Percentiles rank a stretch among this genome's conserved stretches.
phyloP scores from a whole-genome alignment of 352 stramenopile genomes.

The Phytophthora pisi region DNA sequence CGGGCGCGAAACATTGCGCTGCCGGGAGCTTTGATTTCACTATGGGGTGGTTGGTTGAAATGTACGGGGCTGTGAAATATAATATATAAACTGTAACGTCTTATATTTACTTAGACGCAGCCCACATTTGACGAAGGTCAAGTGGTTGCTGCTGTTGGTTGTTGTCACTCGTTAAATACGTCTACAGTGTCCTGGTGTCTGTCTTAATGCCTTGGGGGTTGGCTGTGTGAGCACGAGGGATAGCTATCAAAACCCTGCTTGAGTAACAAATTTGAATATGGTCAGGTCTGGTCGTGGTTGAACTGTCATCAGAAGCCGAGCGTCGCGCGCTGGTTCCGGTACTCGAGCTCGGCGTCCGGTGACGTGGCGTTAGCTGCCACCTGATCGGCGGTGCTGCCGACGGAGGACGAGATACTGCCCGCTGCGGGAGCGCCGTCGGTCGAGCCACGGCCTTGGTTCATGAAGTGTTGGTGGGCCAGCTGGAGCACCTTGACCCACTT shows the following conservation, averaged over 20 bases:
- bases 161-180: slow-evolving; percentile 35
- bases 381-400: slow-evolving; percentile 35
- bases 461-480: slow-evolving; percentile 56
- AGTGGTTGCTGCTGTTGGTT: not conserved
- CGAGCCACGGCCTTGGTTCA: slow-evolving; percentile 40
- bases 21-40: not conserved
- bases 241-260: slow-evolving; percentile 30
- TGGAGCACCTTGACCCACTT: slow-evolving; percentile 70
- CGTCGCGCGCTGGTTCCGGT: slow-evolving; percentile 61
- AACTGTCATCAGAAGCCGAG: slow-evolving; percentile 60
- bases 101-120: not conserved
- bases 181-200: slow-evolving; percentile 26
- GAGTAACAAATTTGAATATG: slow-evolving; percentile 29
- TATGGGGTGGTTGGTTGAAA: not conserved
- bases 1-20: slow-evolving; percentile 72
- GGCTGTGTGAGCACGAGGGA: not conserved
- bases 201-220: not conserved
- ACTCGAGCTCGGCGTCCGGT: slow-evolving; percentile 40
- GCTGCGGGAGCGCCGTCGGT: slow-evolving; percentile 29
- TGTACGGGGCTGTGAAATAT: not conserved
- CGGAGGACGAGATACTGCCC: slow-evolving; percentile 28
- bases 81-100: slow-evolving; percentile 9
- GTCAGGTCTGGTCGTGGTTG: slow-evolving; percentile 6
- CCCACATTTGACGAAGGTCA: slow-evolving; percentile 4
- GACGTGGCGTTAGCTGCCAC: slow-evolving; percentile 24